Percentiles rank a stretch among this genome's conserved stretches.
Conservation (phyloP, 805 yeast species). For the Cyberlindnera veronae region DNA sequence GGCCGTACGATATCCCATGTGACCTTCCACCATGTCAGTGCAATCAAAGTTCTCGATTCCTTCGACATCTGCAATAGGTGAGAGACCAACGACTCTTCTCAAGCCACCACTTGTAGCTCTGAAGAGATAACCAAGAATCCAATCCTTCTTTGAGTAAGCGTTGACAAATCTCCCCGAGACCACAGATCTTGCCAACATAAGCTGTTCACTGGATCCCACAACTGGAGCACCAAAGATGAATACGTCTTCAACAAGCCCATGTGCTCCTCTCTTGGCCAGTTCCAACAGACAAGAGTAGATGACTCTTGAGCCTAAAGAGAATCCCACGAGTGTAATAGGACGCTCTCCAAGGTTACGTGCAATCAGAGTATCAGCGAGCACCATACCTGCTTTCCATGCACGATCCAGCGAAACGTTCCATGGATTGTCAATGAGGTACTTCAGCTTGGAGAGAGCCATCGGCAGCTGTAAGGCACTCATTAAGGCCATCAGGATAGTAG, state of each 20-base stretch:
- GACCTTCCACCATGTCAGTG: constrained; percentile 86
- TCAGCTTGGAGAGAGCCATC: constrained; percentile 82
- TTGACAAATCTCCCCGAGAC: constrained; percentile 88
- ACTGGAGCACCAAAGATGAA: constrained; percentile 85
- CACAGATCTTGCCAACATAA: constrained; percentile 74
- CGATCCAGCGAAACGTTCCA: constrained; percentile 97
- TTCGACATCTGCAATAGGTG: constrained; percentile 60
- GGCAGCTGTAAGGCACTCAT: constrained; percentile 94
- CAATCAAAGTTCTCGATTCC: constrained; percentile 85
- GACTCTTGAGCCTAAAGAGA: constrained; percentile 88
- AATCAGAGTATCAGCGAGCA: constrained; percentile 86
- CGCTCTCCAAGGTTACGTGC: constrained; percentile 87
- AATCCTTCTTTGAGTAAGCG: constrained; percentile 88
- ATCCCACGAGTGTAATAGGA: constrained; percentile 90
- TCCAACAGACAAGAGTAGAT: constrained; percentile 87
- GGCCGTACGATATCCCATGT: constrained; percentile 94
- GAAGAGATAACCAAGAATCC: constrained; percentile 93
- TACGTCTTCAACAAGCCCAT: constrained; percentile 86
- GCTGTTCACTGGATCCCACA: constrained; percentile 72
- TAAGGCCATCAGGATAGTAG: constrained; percentile 80
- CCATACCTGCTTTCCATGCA: constrained; percentile 94
- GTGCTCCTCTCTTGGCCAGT: constrained; percentile 79
- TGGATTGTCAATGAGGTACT: constrained; percentile 90
- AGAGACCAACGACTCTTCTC: constrained; percentile 85
- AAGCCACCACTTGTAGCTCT: constrained; percentile 95